Base-by-base conservation (phyloP, 2,329 filamentous ascomycete species). In the Mycosphaerelloides madeirae region DNA sequence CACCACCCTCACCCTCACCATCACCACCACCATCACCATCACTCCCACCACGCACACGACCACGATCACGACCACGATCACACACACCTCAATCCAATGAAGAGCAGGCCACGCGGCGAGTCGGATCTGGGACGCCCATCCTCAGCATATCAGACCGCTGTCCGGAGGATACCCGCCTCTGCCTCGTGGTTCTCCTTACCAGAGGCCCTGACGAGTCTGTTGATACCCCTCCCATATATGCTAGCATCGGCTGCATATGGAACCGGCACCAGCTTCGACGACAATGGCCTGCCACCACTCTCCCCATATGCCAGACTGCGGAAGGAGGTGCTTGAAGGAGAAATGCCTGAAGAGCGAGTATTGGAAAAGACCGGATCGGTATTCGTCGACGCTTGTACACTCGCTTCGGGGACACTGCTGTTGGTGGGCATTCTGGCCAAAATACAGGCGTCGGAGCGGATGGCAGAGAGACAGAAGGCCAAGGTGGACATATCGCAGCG, bases 191-290 rank as follows among this genome's bases (percentile, higher is more conserved):
- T 63, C 47, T 60, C 59, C 11, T 68, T 73, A 13, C 63, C 68
- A 19, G 75, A 79, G 56, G 61, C 71, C 4, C 49, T 77, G 44
- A 74, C 73, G 4, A 74, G 73, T 18, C 53, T 76, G 42, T 62
- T 79, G 22, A 62, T 76, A 19, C 71, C 72, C 6, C 61, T 76
- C 19, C 73, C 73, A 5, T 75, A 68, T 45, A 52, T 75, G 41
- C 62, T 76, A 40, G 70, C 70, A 6, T 70, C 71, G 6, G 58
- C 72, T 13, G 70, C 70, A 43, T 73, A 71, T 49, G 68, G 68
- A 6, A 52, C 53, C n/a, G 48, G 49, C 19, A 46, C 48, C 8
- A 48, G 44, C 18, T 48, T 57, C 22, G 48, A 53, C 22, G 50
- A 55, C 15, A 43, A 54, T 33, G 56, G 50, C 1, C 49, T 59